Percentiles rank a stretch among this genome's conserved stretches.
phyloP scores from a whole-genome alignment of 2,329 filamentous ascomycete genomes.

The Daldinia eschscholtzii region DNA sequence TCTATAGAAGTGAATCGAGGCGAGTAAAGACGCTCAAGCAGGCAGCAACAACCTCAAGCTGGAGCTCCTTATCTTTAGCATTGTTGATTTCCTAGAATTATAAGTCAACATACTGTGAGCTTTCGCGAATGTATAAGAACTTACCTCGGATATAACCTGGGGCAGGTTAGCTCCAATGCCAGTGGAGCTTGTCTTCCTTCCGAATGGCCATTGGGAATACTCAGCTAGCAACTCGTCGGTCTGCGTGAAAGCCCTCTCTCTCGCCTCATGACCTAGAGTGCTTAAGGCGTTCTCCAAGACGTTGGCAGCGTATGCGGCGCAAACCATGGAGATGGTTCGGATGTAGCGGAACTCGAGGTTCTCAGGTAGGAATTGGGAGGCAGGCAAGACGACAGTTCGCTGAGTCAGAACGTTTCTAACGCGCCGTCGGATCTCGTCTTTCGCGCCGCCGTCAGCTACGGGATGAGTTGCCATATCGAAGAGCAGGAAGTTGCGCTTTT shows the following conservation, averaged over 20 bases:
- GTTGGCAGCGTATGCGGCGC: constrained; percentile 96
- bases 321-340: constrained; percentile 95
- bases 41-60: constrained; percentile 96
- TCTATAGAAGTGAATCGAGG: constrained; percentile 92
- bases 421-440: constrained; percentile 94
- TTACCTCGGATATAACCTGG: constrained; percentile 82
- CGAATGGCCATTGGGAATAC: constrained; percentile 98
- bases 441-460: constrained; percentile 94
- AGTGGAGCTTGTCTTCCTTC: constrained; percentile 80
- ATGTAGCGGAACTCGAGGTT: constrained; percentile 94
- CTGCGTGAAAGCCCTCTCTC: constrained; percentile 95
- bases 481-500: constrained; percentile 99
- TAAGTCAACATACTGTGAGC: constrained; percentile 19
- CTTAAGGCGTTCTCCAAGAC: constrained; percentile 98
- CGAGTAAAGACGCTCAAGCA: constrained; percentile 98
- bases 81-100: constrained; percentile 77
- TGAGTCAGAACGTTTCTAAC: constrained; percentile 94
- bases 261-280: constrained; percentile 91
- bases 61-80: constrained; percentile 92
- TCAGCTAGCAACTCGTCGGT: constrained; percentile 96
- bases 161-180: constrained; percentile 94
- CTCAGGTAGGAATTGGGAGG: constrained; percentile 90
- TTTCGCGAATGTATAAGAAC: constrained; percentile 36
- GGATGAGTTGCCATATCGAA: constrained; percentile 99
- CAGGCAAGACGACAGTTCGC: constrained; percentile 89